These are phyloP conservation scores for Boletellus deceptivus DNA, from an alignment of 1,284 basidiomycete species.

Conservation along the genomic window DNA sequence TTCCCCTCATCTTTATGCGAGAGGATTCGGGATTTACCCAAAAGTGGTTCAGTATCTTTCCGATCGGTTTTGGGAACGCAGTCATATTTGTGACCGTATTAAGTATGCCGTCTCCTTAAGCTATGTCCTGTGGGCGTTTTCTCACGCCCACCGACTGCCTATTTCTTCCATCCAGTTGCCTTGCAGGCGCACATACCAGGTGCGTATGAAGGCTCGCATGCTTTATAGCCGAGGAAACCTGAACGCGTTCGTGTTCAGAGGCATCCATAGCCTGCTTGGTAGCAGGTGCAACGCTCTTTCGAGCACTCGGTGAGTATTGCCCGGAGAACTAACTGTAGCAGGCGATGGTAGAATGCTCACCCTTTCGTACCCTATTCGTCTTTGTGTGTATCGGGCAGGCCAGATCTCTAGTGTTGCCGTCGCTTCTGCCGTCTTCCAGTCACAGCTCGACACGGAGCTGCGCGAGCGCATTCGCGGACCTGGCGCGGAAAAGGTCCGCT, in stretches of 20 bases:
- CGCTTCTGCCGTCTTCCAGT: constrained; percentile 22
- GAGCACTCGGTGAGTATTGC: constrained; percentile 10
- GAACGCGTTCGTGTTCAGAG: neutral
- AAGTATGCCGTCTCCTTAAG: constrained; percentile 6
- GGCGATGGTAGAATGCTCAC: too few species aligned
- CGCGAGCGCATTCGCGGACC: constrained; percentile 10
- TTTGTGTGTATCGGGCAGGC: neutral
- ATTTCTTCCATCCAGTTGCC: constrained; percentile 7
- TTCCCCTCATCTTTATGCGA: constrained; percentile 9
- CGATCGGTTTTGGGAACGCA: constrained; percentile 13
- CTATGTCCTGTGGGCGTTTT: neutral
- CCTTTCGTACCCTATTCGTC: too few species aligned
- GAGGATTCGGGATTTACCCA: constrained; percentile 8
- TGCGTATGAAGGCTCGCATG: neutral
- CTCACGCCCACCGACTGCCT: neutral
- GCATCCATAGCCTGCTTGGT: constrained; percentile 6
- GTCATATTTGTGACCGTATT: constrained; percentile 14
- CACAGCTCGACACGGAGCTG: constrained; percentile 19
- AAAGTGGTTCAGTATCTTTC: constrained; percentile 18
- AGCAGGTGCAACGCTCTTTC: constrained; percentile 10
- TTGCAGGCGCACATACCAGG: constrained; percentile 16
- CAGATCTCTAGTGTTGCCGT: constrained; percentile 19
- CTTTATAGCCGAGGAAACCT: neutral
- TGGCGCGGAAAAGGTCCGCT: constrained; percentile 12
- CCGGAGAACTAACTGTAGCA: neutral